These are phyloP conservation scores for Ambrosia trifida DNA, from an alignment of 129 eudicot genomes.

Conservation along the genomic window DNA sequence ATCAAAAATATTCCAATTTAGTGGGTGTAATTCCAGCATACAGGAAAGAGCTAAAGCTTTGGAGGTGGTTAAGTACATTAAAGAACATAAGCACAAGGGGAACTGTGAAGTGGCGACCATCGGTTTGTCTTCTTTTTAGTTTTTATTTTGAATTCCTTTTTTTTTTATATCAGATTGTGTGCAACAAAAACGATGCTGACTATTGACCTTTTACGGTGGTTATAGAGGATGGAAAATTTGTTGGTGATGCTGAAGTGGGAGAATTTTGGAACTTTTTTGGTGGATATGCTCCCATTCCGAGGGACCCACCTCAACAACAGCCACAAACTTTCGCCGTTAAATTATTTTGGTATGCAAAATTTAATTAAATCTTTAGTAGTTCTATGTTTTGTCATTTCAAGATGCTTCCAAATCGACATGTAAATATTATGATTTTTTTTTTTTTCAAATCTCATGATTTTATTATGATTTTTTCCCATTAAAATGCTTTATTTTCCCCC, in stretches of 20 bases:
- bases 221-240: conserved; percentile 75
- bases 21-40: conserved; percentile 69
- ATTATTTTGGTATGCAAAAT: conserved; percentile 46
- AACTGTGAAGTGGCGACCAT: conserved; percentile 67
- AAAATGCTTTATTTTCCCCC: neutral
- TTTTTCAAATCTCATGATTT: neutral
- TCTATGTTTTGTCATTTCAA: conserved; percentile 13
- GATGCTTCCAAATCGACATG: neutral
- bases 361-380: neutral
- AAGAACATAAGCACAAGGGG: conserved; percentile 67
- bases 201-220: conserved; percentile 14
- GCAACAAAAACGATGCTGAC: neutral
- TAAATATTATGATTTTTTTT: conserved; percentile 9
- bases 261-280: conserved; percentile 86
- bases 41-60: conserved; percentile 84
- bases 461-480: conserved; percentile 7
- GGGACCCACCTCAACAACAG: conserved; percentile 45
- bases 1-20: conserved; percentile 59
- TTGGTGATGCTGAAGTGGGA: conserved; percentile 82
- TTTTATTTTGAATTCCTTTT: neutral
- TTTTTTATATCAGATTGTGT: neutral
- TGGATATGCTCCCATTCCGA: conserved; percentile 82
- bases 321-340: conserved; percentile 38
- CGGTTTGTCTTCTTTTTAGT: conserved; percentile 39
- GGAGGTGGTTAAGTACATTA: conserved; percentile 73